Evolutionary conservation across 768 basidiomycete genomes (phyloP), one percentile per base, ranked within the genome.

Genomic region (Tephrocybe sp.): DNA sequence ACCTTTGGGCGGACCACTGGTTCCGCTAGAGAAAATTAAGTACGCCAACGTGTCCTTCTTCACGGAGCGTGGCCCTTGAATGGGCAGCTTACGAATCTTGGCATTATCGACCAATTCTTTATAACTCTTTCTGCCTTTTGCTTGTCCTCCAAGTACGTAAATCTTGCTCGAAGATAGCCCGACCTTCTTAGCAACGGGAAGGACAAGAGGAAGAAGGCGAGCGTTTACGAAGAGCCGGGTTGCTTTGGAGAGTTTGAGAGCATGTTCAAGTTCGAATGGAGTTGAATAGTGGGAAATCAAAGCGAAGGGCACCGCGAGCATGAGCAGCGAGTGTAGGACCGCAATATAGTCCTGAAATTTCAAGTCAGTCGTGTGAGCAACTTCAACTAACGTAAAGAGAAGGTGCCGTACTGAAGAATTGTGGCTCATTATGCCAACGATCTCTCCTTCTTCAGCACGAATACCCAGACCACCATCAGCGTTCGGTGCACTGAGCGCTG

Each of bases 391-490:
- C 28, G 15, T 24, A 33, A n/a, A 7, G 33, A 30, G 24, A 21
- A 36, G 21, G 25, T 46, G 18, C 65, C 81, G 56, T 66, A 88
- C 89, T 63, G 83, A 61, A 30, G 78, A 84, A 61, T 90, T 91
- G 40, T 85, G 77, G 65, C 80, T 81, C 61, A 89, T 76, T 14
- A 91, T 79, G 5, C 86, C 89, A 17, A 89, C 73, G 20, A 88
- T 78, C 46, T 86, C 84, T 0, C 72, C 73, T 17, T 76, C 70
- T 36, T 69, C 70, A 0, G 65, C 63, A 4, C 65, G 59, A 10
- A 90, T 61, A 0, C 78, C 85, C 1, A 87, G 68, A 0, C 88
- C 86, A 0, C 85, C 85, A 15, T 76, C 62, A 0, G 67, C 56
- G 11, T 68, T 51, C 4, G 78, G 71, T n/a, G 68, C 62, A 2